These are phyloP conservation scores for Fraxinus pennsylvanica DNA, from an alignment of 257 asterid species.

Conservation along the genomic window DNA sequence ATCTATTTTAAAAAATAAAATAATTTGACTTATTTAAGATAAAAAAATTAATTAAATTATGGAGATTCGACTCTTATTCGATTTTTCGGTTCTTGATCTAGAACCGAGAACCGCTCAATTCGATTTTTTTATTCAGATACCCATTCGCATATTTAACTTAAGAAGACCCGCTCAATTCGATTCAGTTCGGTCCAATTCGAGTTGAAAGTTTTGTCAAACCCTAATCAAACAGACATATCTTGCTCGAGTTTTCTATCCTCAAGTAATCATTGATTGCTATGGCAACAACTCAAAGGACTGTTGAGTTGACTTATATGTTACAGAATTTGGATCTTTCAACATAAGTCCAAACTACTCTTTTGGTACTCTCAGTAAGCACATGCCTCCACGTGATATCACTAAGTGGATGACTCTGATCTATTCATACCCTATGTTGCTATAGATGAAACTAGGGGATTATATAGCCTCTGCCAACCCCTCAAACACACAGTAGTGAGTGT, in stretches of 20 bases:
- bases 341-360: constrained; percentile 54
- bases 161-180: too few species aligned
- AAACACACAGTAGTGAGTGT: neutral
- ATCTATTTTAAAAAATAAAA: too few species aligned
- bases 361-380: constrained; percentile 47
- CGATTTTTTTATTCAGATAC: too few species aligned
- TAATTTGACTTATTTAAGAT: too few species aligned
- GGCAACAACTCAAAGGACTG: constrained; percentile 20
- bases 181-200: too few species aligned
- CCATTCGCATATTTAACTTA: too few species aligned
- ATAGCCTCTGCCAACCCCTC: constrained; percentile 13
- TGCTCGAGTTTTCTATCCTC: neutral
- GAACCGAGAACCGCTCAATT: too few species aligned
- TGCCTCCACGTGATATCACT: constrained; percentile 69
- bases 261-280: constrained; percentile 23
- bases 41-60: too few species aligned
- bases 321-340: constrained; percentile 46
- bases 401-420: constrained; percentile 33
- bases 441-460: neutral
- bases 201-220: too few species aligned
- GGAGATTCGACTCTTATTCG: too few species aligned
- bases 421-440: constrained; percentile 30
- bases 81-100: too few species aligned
- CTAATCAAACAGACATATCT: too few species aligned
- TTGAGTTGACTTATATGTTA: constrained; percentile 56